phyloP scores from a whole-genome alignment of 1,139 yeast species.

The Geotrichum siamense region DNA sequence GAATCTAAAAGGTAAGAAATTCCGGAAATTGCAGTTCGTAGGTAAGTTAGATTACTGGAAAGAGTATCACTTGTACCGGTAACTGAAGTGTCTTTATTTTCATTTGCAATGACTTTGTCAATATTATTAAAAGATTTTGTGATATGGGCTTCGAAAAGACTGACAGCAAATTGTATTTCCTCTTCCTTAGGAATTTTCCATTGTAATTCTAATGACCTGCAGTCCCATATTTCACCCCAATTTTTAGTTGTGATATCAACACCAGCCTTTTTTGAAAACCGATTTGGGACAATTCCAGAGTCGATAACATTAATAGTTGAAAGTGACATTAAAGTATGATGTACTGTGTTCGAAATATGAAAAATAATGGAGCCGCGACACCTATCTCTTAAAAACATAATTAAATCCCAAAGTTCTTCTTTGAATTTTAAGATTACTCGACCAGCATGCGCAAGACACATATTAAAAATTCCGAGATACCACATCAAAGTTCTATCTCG shows the following conservation, averaged over 20 bases:
- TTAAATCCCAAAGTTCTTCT: conserved; percentile 44
- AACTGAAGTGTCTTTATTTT: conserved; percentile 20
- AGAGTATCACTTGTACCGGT: conserved; percentile 35
- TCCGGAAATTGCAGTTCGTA: conserved; percentile 65
- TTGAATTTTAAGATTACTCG: conserved; percentile 41
- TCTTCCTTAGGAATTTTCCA: conserved; percentile 68
- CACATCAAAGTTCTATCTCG: conserved; percentile 74
- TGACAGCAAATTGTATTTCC: conserved; percentile 58
- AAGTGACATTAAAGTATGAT: conserved; percentile 58
- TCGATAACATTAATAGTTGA: conserved; percentile 40
- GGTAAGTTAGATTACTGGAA: conserved; percentile 48
- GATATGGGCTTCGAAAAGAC: conserved; percentile 49
- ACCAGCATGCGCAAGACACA: conserved; percentile 65
- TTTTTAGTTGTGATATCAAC: conserved; percentile 17
- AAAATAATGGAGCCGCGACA: conserved; percentile 57
- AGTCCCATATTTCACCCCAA: conserved; percentile 33
- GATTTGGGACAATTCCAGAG: conserved; percentile 31
- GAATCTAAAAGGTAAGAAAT: conserved; percentile 74
- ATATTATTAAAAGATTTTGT: conserved; percentile 26
- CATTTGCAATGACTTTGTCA: conserved; percentile 22
- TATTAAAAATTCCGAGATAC: conserved; percentile 64
- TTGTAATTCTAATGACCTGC: conserved; percentile 43
- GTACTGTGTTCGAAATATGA: conserved; percentile 47
- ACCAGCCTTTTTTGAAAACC: conserved; percentile 26
- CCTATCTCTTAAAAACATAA: conserved; percentile 47